A percentile compares a stretch with the other conserved stretches of the same genome.
phyloP scores from a whole-genome alignment of 208 protist genomes.

The Trypanosoma platydactyli region DNA sequence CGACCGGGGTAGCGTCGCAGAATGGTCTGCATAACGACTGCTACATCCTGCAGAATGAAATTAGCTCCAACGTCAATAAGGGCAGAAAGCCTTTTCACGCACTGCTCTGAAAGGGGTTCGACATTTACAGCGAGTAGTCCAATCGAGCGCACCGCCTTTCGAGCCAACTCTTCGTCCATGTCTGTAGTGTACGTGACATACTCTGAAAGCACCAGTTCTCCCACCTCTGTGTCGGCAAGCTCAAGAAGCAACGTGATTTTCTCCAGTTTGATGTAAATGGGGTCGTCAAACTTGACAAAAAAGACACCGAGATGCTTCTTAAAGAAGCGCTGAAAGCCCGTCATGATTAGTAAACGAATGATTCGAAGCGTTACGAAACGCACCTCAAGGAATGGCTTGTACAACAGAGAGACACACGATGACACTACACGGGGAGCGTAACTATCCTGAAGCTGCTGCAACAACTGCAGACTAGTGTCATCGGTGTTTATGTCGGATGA shows the following conservation, averaged over 20 bases:
- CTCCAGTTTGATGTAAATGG: constrained; percentile 99
- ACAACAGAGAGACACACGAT: constrained; percentile 71
- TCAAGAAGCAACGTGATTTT: constrained; percentile 98
- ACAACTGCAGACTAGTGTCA: neutral
- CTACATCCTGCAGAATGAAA: constrained; percentile 97
- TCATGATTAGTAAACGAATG: constrained; percentile 96
- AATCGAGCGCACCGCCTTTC: constrained; percentile 94
- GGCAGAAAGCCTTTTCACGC: constrained; percentile 93
- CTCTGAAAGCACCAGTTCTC: constrained; percentile 90
- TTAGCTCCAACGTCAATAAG: constrained; percentile 96
- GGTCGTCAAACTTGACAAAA: constrained; percentile 99
- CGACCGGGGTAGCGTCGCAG: constrained; percentile 96
- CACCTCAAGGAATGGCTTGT: constrained; percentile 91
- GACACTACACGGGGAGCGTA: constrained; percentile 86
- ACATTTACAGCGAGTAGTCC: constrained; percentile 96
- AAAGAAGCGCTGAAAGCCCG: constrained; percentile 76
- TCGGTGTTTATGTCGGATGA: neutral
- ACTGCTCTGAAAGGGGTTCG: constrained; percentile 87
- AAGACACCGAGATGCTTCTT: constrained; percentile 85
- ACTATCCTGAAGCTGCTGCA: constrained; percentile 36
- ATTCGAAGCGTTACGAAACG: constrained; percentile 98
- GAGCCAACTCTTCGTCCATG: constrained; percentile 97
- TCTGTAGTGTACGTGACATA: constrained; percentile 93
- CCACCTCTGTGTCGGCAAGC: constrained; percentile 90
- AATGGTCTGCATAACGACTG: constrained; percentile 97